Base-by-base conservation (phyloP, 2,329 filamentous ascomycete genomes). In the Colletotrichum sp. region DNA sequence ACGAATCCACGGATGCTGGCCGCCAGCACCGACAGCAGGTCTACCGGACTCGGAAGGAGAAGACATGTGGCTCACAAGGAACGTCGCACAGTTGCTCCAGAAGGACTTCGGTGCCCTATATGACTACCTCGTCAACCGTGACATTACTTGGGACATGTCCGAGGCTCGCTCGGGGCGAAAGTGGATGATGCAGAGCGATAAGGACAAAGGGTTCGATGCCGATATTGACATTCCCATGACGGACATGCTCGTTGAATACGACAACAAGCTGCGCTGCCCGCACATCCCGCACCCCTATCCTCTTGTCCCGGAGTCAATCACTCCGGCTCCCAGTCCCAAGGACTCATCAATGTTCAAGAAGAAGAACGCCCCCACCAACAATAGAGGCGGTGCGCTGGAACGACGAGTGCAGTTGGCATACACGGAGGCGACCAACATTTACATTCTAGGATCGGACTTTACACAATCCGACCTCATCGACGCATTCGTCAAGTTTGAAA, bases 241-340 rank as follows among this genome's bases (percentile, higher is more conserved):
- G 0, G 92, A 94, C 79, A 90, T 94, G 82, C 85, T 95, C 5
- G 87, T 94, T 71, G 88, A 90, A 71, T 95, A 92, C 77, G 93
- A 95, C 83, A 93, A 90, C 77, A 88, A 87, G 68, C 86, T 91
- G 78, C 88, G 89, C 9, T 93, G 91, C 80, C 92, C 93, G 5
- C 92, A 94, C 76, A 91, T 95, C 60, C 90, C 93, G 1, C 90
- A 94, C 75, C 92, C 93, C 0, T 94, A 93, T 78, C 92, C 93
- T 1, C 83, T 94, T 2, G 87, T 94, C 5, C 93, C 93, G 3
- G 86, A 90, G 59, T 88, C 88, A 1, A 87, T 88, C 36, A 82
- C 85, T 2, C 82, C 86, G 4, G 49, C 79, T 7, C 60, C 57
- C 34, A 76, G 72, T 30, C 70, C 75, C n/a, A 81, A 81, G 44